phyloP scores from a whole-genome alignment of 345 rosid species.

The Linum lewisii region DNA sequence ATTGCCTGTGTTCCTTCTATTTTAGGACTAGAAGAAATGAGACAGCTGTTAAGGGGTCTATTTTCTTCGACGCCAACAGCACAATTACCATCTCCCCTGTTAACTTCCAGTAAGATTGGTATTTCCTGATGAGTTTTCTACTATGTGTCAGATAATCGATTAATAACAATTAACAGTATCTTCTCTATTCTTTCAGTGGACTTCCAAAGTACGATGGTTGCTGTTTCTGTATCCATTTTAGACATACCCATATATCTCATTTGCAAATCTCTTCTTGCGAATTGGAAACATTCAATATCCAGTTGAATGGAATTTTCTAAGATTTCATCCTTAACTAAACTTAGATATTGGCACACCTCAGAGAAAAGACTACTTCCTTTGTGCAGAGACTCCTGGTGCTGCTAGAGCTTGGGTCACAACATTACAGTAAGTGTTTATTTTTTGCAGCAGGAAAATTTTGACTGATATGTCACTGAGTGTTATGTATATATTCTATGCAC shows the following conservation, averaged over 20 bases:
- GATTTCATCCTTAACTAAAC: slow-evolving; percentile 26
- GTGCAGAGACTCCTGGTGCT: slow-evolving; percentile 96
- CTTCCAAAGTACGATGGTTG: slow-evolving; percentile 93
- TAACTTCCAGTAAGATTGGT: slow-evolving; percentile 74
- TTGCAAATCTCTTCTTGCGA: slow-evolving; percentile 7
- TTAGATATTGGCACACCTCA: slow-evolving; percentile 97
- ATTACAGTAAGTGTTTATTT: slow-evolving; percentile 56
- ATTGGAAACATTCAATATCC: slow-evolving; percentile 1
- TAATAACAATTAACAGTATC: slow-evolving; percentile 9
- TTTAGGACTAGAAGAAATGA: slow-evolving; percentile 83
- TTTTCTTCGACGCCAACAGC: slow-evolving; percentile 80
- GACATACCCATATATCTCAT: not conserved
- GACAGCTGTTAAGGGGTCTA: slow-evolving; percentile 72
- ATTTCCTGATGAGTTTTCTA: slow-evolving; percentile 2
- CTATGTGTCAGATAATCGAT: slow-evolving; percentile 7
- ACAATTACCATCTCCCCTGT: slow-evolving; percentile 80
- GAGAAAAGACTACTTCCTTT: slow-evolving; percentile 88
- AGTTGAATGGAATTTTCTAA: not conserved
- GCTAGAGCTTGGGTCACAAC: slow-evolving; percentile 98
- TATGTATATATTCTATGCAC: no score
- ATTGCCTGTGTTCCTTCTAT: slow-evolving; percentile 13
- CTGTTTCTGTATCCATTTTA: slow-evolving; percentile 82
- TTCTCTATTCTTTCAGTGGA: slow-evolving; percentile 51
- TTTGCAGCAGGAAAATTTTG: not conserved
- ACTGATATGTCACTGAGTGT: not conserved